Evolutionary conservation across 2,329 filamentous ascomycete species (phyloP), one percentile per base, ranked within the genome.

Genomic region (Sodiomyces alkalinus): DNA sequence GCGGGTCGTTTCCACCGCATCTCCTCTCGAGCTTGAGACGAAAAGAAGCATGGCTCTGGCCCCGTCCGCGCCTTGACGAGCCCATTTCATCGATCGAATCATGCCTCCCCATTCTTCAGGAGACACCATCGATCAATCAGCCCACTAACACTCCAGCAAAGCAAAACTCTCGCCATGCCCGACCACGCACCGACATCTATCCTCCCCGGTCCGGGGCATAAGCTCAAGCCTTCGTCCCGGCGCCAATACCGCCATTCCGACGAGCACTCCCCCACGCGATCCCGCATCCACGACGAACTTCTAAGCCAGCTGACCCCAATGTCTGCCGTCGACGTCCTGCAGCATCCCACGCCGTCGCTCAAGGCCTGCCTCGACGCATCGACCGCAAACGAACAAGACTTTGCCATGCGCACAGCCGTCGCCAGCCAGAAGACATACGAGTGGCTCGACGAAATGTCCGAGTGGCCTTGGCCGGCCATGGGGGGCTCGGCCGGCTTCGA

Each of bases 381-480:
- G 11, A 74, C 75, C 2, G 53, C 62, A 4, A 55, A 67, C 15
- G 78, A 87, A 50, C 70, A 76, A 41, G 73, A 77, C 11, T 74
- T 87, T 48, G 79, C 75, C 22, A 60, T 76, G 42, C 67, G 71
- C 36, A 74, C 79, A 23, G 80, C 80, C 22, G 51, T 74, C 35
- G 74, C 78, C 11, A 78, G 78, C 9, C 70, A 76, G 41, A 73
- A 68, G 37, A 70, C 90, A 36, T 66, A 76, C 48, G 64, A 70
- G 43, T 90, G 81, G 36, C 61, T 80, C 16, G 59, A 69, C n/a
- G 81, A 90, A 55, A 59, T 90, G 21, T 54, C 57, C 24, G 46
- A 53, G 24, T 74, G 70, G 72, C 49, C 56, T 2, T 74, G 73
- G 72, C 63, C 69, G 2, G 43, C 53, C 2, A 43, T 50, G 4